Conservation (phyloP, 2,329 filamentous ascomycete genomes). For the Thermoascus crustaceus region DNA sequence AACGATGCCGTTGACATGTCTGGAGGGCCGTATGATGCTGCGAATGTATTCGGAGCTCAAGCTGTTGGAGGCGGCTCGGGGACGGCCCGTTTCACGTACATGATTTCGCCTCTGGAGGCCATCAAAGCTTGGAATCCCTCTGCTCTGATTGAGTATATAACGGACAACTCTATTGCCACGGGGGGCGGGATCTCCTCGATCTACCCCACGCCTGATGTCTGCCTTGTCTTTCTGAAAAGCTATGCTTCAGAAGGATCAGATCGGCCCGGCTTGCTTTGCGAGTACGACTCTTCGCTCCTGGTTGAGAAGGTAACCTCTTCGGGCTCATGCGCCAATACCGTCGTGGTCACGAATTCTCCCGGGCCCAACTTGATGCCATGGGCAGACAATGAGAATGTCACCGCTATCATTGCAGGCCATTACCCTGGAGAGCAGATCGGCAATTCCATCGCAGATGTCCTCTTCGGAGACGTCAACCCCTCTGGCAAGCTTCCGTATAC, state of each 20-base stretch:
- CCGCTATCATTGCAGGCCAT: slow-evolving; percentile 63
- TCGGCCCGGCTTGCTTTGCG: slow-evolving; percentile 31
- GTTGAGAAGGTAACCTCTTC: slow-evolving; percentile 33
- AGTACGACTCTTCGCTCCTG: slow-evolving; percentile 35
- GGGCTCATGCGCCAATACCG: slow-evolving; percentile 42
- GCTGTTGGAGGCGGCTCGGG: slow-evolving; percentile 22
- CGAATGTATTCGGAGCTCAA: slow-evolving; percentile 5
- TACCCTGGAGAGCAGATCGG: slow-evolving; percentile 64
- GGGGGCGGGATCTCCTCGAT: slow-evolving; percentile 2
- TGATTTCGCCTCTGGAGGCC: slow-evolving; percentile 19
- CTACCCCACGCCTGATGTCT: slow-evolving; percentile 38
- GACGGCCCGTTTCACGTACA: slow-evolving; percentile 17
- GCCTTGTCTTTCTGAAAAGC: slow-evolving; percentile 54
- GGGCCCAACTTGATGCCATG: slow-evolving; percentile 64
- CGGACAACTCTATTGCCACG: slow-evolving; percentile 35
- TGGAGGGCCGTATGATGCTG: slow-evolving; percentile 13
- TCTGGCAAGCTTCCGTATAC: slow-evolving; percentile 55
- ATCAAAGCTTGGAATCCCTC: slow-evolving; percentile 9
- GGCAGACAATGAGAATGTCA: slow-evolving; percentile 52
- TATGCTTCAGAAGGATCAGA: slow-evolving; percentile 41
- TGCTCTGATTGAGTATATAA: slow-evolving; percentile 20
- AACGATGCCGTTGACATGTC: slow-evolving; percentile 13
- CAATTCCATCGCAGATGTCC: slow-evolving; percentile 58
- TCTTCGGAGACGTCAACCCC: slow-evolving; percentile 57
- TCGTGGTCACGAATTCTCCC: slow-evolving; percentile 64